phyloP scores from a whole-genome alignment of 306 rosid genomes.

The Begonia fuchsioides region DNA sequence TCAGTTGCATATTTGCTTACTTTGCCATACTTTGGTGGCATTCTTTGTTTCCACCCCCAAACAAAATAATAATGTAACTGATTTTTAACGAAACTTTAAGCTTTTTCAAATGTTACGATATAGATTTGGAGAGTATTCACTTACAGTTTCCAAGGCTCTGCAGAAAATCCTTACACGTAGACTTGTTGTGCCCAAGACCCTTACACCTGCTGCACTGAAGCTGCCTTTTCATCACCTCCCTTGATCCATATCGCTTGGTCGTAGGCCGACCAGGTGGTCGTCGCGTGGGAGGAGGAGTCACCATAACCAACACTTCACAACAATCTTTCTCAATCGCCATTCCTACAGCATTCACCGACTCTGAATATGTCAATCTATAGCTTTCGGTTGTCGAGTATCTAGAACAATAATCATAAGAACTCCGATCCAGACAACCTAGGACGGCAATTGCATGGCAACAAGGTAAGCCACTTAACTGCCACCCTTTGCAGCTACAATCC shows the following conservation, averaged over 20 bases:
- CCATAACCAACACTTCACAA: slow-evolving; percentile 38
- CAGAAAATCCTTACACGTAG: slow-evolving; percentile 64
- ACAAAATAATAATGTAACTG: no score
- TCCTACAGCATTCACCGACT: slow-evolving; percentile 34
- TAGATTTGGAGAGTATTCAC: neutral
- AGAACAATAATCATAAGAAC: slow-evolving; percentile 74
- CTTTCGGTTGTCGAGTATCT: slow-evolving; percentile 63
- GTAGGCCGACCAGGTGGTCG: slow-evolving; percentile 95
- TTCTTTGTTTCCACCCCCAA: no score
- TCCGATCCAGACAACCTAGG: slow-evolving; percentile 37
- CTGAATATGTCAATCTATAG: slow-evolving; percentile 75
- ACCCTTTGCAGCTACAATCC: slow-evolving; percentile 88
- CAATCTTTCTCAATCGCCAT: slow-evolving; percentile 29
- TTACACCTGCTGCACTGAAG: slow-evolving; percentile 93
- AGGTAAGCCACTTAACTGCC: slow-evolving; percentile 76
- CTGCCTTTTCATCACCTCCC: slow-evolving; percentile 60
- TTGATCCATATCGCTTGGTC: slow-evolving; percentile 50
- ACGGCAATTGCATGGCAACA: slow-evolving; percentile 84
- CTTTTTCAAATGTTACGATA: no score
- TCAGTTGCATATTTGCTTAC: no score
- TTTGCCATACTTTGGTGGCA: no score
- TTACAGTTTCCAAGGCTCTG: slow-evolving; percentile 22
- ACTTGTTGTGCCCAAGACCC: slow-evolving; percentile 93
- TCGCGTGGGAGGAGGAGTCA: slow-evolving; percentile 86
- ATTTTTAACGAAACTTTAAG: no score